Percentiles rank a stretch among this genome's conserved stretches.
phyloP scores from a whole-genome alignment of 148 eudicot genomes.

The Vaccinium darrowii region DNA sequence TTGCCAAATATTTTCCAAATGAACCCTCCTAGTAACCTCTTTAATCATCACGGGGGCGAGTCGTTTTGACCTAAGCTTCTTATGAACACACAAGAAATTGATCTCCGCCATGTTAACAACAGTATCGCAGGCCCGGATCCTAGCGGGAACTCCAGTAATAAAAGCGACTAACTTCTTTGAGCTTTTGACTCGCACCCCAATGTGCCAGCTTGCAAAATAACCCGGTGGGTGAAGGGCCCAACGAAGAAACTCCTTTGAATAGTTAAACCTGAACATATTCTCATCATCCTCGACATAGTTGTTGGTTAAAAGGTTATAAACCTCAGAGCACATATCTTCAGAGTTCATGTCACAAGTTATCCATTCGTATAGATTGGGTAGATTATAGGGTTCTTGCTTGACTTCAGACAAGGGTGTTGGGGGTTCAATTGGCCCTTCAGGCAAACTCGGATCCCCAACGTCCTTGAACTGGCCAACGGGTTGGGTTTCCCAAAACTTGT shows the following conservation, averaged over 20 bases:
- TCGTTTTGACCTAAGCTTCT: slow-evolving; percentile 78
- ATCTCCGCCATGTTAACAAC: slow-evolving; percentile 81
- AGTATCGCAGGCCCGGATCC: slow-evolving; percentile 57
- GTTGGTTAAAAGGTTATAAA: slow-evolving; percentile 65
- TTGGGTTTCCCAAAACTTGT: slow-evolving; percentile 80
- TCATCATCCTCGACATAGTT: slow-evolving; percentile 96
- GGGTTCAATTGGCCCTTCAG: slow-evolving; percentile 67
- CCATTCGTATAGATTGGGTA: slow-evolving; percentile 79
- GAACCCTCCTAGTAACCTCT: slow-evolving; percentile 90
- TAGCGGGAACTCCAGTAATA: slow-evolving; percentile 80
- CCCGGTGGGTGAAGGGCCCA: slow-evolving; percentile 95
- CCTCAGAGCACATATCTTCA: slow-evolving; percentile 68
- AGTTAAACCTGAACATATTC: slow-evolving; percentile 87
- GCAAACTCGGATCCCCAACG: slow-evolving; percentile 51
- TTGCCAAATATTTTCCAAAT: slow-evolving; percentile 89
- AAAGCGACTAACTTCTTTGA: slow-evolving; percentile 83
- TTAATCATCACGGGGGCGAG: slow-evolving; percentile 93
- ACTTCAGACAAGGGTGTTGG: slow-evolving; percentile 63
- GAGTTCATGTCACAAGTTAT: slow-evolving; percentile 82
- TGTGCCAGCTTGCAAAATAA: slow-evolving; percentile 77
- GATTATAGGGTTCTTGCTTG: slow-evolving; percentile 69
- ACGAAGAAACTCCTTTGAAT: slow-evolving; percentile 73
- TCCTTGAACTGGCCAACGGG: slow-evolving; percentile 79
- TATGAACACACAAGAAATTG: slow-evolving; percentile 85
- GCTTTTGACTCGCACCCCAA: slow-evolving; percentile 72